These are phyloP conservation scores for Spinacia oleracea DNA, from an alignment of 179 eudicot genomes.

Conservation along the genomic window DNA sequence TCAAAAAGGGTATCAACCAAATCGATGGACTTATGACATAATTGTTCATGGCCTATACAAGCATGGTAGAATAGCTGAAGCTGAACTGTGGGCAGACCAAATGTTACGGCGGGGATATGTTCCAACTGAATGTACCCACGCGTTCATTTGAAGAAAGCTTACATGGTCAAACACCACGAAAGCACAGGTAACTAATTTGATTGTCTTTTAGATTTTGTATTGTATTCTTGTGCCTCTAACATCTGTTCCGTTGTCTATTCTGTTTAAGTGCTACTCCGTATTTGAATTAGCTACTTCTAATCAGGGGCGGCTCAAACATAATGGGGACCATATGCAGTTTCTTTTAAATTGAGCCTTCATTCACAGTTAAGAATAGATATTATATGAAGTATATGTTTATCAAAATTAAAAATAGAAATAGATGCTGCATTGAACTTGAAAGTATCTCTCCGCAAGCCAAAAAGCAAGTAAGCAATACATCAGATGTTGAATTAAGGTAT, in stretches of 20 bases:
- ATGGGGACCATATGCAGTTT: too few species aligned
- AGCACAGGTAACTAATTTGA: slow-evolving; percentile 4
- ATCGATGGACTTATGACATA: slow-evolving; percentile 67
- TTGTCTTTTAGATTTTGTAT: not conserved
- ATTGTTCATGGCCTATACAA: slow-evolving; percentile 53
- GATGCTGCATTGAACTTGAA: too few species aligned
- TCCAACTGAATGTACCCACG: slow-evolving; percentile 33
- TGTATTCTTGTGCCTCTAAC: not conserved
- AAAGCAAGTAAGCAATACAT: too few species aligned
- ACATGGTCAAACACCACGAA: not conserved
- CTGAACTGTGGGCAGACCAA: slow-evolving; percentile 51
- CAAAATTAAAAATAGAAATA: too few species aligned
- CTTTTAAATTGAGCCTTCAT: too few species aligned
- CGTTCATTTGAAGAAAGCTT: slow-evolving; percentile 20
- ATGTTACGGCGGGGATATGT: slow-evolving; percentile 55
- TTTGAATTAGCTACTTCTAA: not conserved
- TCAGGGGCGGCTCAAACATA: too few species aligned
- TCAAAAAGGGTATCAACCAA: slow-evolving; percentile 68
- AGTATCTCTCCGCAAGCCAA: too few species aligned
- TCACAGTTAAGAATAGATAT: too few species aligned
- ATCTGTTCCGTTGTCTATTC: not conserved
- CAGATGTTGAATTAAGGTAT: too few species aligned
- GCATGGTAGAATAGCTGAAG: slow-evolving; percentile 60
- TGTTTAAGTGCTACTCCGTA: not conserved
- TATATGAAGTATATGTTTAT: too few species aligned